These are phyloP conservation scores for Kockiozyma suomiensis DNA, from an alignment of 805 yeast genomes.

Conservation along the genomic window DNA sequence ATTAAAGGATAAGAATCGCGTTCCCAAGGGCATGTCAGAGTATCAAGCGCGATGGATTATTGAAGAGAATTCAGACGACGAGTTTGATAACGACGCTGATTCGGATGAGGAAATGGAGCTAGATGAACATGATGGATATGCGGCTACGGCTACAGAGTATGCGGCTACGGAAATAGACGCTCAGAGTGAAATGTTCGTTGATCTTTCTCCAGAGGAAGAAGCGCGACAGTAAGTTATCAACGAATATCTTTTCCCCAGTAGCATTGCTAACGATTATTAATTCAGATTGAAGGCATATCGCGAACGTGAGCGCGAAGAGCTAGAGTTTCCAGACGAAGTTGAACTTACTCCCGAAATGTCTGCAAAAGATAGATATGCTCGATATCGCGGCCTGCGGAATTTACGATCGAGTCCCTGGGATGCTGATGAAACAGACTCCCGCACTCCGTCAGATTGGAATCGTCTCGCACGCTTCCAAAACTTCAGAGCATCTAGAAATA, in stretches of 20 bases:
- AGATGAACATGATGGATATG: constrained; percentile 15
- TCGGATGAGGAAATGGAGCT: constrained; percentile 17
- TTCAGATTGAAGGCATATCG: constrained; percentile 59
- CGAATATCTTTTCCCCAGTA: not conserved
- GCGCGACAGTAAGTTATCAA: constrained; percentile 55
- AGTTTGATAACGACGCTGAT: constrained; percentile 32
- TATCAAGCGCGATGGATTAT: constrained; percentile 75
- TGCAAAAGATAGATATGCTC: constrained; percentile 70
- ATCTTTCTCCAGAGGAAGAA: constrained; percentile 80
- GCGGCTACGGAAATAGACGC: constrained; percentile 52
- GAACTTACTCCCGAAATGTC: constrained; percentile 77
- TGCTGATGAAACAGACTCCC: constrained; percentile 74
- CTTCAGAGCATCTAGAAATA: constrained; percentile 74
- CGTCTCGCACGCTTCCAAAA: constrained; percentile 73
- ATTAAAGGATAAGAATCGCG: constrained; percentile 43
- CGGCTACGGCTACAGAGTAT: constrained; percentile 39
- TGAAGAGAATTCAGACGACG: constrained; percentile 48
- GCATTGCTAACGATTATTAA: not conserved
- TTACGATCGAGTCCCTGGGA: constrained; percentile 85
- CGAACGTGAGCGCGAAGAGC: constrained; percentile 62
- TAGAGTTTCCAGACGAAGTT: constrained; percentile 95
- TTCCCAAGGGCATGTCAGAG: constrained; percentile 74
- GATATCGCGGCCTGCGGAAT: constrained; percentile 87
- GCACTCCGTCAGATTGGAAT: constrained; percentile 76
- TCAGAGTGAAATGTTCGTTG: constrained; percentile 64